Evolutionary conservation across 805 yeast genomes (phyloP), one percentile per base, ranked within the genome.

Genomic region (Kuraishia borneana): DNA sequence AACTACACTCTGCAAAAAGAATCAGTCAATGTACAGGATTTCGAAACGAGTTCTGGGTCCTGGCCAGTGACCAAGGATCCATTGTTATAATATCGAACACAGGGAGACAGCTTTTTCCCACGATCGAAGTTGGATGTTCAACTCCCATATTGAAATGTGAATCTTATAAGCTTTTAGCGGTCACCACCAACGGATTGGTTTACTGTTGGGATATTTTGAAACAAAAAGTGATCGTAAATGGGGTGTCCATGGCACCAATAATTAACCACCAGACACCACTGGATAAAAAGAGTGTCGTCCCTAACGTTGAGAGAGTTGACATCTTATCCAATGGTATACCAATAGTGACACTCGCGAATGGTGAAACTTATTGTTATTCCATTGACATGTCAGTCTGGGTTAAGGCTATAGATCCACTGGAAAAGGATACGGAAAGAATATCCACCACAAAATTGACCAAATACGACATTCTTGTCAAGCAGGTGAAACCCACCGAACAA

Each of bases 31-130:
- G 64, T n/a, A 35, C 65, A 18, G 54, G 51, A 25, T 48, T 53
- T 3, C 44, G 45, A 18, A 56, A 61, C 7, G 43, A 47, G 12
- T 74, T 59, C 44, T 69, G 77, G 61, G 68, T 68, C 8, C 48
- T 75, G 17, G 63, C 78, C 0, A 73, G 83, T 1, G 76, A 76
- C 31, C 60, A 66, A 21, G 87, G 87, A 0, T 53, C 72, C 0
- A 43, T 78, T 10, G 64, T 68, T 39, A 41, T 73, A 0, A 43
- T 67, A 6, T 51, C 68, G 1, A 58, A 68, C 0, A 50, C 54
- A 5, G 83, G 83, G 1, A 47, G 65, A 18, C 56, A 58, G 20
- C 40, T 64, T 1, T 46, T 59, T 32, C 76, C 82, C 2, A 50
- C 63, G 8, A 47, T 75, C 8, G 79, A 74, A 44, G 36, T 76